Evolutionary conservation across 2,329 filamentous ascomycete species (phyloP), one percentile per base, ranked within the genome.

Genomic region (Ceratocystis papillata): DNA sequence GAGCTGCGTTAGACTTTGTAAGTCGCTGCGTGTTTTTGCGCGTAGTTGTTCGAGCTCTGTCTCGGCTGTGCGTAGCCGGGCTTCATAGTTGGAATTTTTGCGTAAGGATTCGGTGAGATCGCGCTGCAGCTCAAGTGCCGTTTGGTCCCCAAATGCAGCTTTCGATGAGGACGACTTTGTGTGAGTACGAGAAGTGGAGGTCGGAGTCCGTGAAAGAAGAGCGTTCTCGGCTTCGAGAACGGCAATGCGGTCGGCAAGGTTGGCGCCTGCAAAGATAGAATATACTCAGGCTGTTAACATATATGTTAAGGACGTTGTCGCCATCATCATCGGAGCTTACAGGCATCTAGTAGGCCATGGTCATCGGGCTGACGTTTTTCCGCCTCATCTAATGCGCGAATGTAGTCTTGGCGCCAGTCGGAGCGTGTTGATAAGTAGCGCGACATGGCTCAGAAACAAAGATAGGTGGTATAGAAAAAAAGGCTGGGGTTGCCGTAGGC

Each of bases 401-500:
- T 80, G 75, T 96, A 96, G 72, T 95, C 88, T 70, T 89, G 85
- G 72, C 87, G 83, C 89, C 92, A 95, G 78, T 83, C 83, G 12
- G 59, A 37, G n/a, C 65, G 50, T 5, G 62, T 6, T 20, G 62
- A 20, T 15, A 64, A 30, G 59, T 61, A 67, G 22, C 63, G 63
- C 5, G 66, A 67, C 66, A 67, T 67, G n/a, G n/a, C 65, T 12
- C 3, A 41, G 10, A 12, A 41, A 12, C 2, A 41, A 41, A 12
- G 8, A 3, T 41, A 41, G 3, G 10, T 41, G 37, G 8, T 12
- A 10, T 41, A 41, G 37, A 41, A 41, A 12, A 12, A 41, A 3
- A 41, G 10, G 10, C 10, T 41, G 8, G 3, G 10, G 37, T 10
- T 41, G 8, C 8, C 37, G 37, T 41, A 41, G 37, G 1, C 10